Base-by-base conservation (phyloP, 225 moss, liverwort and hornwort genomes). In the Sphagnum contortum region DNA sequence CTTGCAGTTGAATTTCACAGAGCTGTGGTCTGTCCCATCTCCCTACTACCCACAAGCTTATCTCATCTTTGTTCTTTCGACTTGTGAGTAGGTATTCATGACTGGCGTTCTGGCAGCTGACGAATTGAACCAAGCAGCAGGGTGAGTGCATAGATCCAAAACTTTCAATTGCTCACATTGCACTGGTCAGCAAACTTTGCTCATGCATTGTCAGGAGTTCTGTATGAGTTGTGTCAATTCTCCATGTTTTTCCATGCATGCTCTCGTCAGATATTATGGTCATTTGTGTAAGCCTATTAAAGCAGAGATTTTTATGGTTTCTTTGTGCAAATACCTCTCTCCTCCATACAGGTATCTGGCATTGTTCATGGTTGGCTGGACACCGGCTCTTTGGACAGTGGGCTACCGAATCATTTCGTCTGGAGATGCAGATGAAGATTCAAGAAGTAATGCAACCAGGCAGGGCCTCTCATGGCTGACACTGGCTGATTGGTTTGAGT, bases 351-450 rank as follows among this genome's bases (percentile, higher is more conserved):
- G 94, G 67, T 94, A 94, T 70, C 81, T 94, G 84, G 94, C 94
- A 50, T 75, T 94, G 64, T 94, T 84, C 57, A 91, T 94, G 91
- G 94, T 89, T 50, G 88, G 88, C 48, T 94, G 91, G 91, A 91
- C 94, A 71, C 88, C 91, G 59, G 84, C 84, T 66, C 84, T 94
- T 57, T 94, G 91, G 94, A 94, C 76, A 71, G 73, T 85, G 46
- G 94, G 94, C 48, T 91, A 83, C 76, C 79, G 77, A 52, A 75
- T 87, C 66, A 86, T 91, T 65, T 75, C 90, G 44, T 80, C 80
- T 11, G 91, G 86, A 49, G 91, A 94, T 75, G 90, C 82, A 62
- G 77, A 74, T n/a, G 63, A 57, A 68, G 73, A 75, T 10, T 61
- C 60, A 11, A 50, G 44, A 62, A 74, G 64, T 48, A 75, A 73